Evolutionary conservation across 768 basidiomycete species (phyloP), one percentile per base, ranked within the genome.

Genomic region (Lentinula aciculospora): DNA sequence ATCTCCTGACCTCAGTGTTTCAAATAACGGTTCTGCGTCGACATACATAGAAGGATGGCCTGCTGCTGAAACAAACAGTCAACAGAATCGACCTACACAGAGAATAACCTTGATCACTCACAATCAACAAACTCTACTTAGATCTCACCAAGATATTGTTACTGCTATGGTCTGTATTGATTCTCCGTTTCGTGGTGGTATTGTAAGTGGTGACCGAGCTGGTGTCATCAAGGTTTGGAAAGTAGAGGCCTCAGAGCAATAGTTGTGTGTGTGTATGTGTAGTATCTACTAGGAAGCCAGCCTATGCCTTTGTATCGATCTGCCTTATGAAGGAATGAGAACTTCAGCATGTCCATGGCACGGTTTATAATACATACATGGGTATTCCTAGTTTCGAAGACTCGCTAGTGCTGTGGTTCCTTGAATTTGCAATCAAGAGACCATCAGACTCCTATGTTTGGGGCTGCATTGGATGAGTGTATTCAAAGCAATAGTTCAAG

Each of bases 171-270:
- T 84, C 0, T 90, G 88, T 61, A 85, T 99, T 54, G 93, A 97
- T 62, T 88, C 94, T 0, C 94, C 96, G 1, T 98, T 98, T 72
- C 81, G 91, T 56, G 94, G 93, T 25, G 91, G 93, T 1, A 81
- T 97, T 46, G 82, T 98, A n/a, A 94, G 89, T 61, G 96, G 90
- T 1, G 96, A 98, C 68, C 79, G 92, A 47, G 80, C 87, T 21
- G 97, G 97, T 3, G 85, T 86, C 19, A 80, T 98, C 62, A 98
- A 97, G 69, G 89, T 97, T 0, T 98, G 89, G 89, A 79, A 86
- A 58, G 81, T 90, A 21, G 89, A 91, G 21, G 66, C 73, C 25
- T 28, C 40, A 40, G 54, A 56, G 34, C 32, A 21, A 23, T 53
- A 53, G 51, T 36, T 7, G 36, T 2, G n/a, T n/a, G n/a, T n/a